These are phyloP conservation scores for Syzygium malaccense DNA, from an alignment of 441 rosid genomes.

Conservation along the genomic window DNA sequence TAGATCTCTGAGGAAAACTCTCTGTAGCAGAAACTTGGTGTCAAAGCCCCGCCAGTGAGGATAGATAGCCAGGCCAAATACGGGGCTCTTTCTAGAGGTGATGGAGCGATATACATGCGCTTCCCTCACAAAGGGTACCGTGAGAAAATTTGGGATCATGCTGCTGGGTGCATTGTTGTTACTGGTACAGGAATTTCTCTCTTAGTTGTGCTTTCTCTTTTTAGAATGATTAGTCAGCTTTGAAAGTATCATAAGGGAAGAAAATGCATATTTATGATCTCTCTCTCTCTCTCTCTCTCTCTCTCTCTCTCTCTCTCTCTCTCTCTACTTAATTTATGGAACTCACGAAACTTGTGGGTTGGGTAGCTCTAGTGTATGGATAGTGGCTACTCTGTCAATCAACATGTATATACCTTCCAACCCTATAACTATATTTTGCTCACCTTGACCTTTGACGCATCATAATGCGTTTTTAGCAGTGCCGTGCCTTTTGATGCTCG, in stretches of 20 bases:
- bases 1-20: not conserved
- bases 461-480: not conserved
- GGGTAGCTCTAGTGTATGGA: not conserved
- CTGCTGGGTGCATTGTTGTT: slow-evolving; percentile 81
- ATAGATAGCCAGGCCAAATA: slow-evolving; percentile 96
- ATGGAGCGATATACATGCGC: slow-evolving; percentile 88
- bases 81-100: slow-evolving; percentile 84
- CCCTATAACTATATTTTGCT: not conserved
- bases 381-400: not conserved
- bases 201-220: not conserved
- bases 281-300: not conserved
- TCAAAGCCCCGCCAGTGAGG: slow-evolving; percentile 83
- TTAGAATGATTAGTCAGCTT: not conserved
- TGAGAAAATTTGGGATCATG: slow-evolving; percentile 97
- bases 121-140: slow-evolving; percentile 74
- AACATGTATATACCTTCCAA: not conserved
- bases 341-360: not conserved
- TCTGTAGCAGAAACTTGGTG: slow-evolving; percentile 70
- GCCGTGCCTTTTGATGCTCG: not conserved
- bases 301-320: not conserved
- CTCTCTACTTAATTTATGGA: not conserved
- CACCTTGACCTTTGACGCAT: not conserved
- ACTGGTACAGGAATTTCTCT: slow-evolving; percentile 42
- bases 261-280: not conserved
- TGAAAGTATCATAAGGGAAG: not conserved